These are phyloP conservation scores for Stropharia rugosoannulata DNA, from an alignment of 768 basidiomycete species.

Conservation along the genomic window DNA sequence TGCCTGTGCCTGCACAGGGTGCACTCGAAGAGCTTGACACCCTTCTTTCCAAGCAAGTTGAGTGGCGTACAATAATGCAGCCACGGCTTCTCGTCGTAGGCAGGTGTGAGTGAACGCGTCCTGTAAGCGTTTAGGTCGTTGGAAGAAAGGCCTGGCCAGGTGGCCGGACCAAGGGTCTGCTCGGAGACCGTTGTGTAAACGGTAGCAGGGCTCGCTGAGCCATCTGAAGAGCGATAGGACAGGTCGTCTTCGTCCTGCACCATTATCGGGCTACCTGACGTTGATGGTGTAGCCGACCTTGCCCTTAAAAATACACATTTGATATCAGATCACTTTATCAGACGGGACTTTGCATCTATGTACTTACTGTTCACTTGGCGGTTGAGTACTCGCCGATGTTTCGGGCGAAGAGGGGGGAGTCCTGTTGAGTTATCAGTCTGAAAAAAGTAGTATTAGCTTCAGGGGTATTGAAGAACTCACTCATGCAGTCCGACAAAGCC, in stretches of 20 bases:
- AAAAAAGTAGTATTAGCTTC: no score
- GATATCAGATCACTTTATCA: no score
- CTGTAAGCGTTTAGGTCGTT: background rate
- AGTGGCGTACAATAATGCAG: background rate
- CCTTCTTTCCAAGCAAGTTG: background rate
- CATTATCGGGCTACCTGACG: background rate
- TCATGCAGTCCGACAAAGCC: slow-evolving; percentile 1
- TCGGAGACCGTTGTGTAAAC: background rate
- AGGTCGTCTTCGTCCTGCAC: background rate
- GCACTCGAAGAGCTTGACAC: slow-evolving; percentile 5
- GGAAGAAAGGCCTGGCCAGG: background rate
- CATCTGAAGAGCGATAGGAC: background rate
- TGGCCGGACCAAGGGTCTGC: background rate
- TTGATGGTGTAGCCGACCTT: background rate
- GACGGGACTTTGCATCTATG: no score
- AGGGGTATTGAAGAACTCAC: background rate
- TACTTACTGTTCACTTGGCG: no score
- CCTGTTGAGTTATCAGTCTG: no score
- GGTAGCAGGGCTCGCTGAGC: background rate
- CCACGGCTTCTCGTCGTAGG: background rate
- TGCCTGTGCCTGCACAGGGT: slow-evolving; percentile 16
- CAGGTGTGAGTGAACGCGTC: slow-evolving; percentile 1
- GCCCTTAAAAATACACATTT: no score
- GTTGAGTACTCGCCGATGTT: no score
- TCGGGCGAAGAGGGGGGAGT: no score